Conservation (phyloP, 805 yeast species). For the Suhomyces canberraensis region DNA sequence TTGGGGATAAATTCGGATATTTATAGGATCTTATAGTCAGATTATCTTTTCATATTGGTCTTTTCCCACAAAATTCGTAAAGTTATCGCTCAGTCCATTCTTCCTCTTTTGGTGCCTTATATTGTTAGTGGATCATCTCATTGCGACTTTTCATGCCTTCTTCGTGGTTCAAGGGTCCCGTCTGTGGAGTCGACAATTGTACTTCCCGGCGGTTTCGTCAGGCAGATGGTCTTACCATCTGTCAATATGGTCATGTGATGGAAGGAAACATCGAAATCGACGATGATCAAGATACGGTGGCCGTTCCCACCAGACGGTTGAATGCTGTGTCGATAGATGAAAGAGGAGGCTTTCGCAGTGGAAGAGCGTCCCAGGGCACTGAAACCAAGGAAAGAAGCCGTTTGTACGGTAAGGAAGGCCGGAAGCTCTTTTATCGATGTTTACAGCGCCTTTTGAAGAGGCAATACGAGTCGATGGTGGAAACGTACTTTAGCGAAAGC, state of each 20-base stretch:
- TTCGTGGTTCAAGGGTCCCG: conserved; percentile 64
- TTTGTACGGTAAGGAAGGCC: conserved; percentile 49
- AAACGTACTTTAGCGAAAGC: conserved; percentile 9
- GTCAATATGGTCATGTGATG: conserved; percentile 88
- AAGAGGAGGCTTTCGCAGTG: conserved; percentile 7
- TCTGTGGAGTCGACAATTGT: conserved; percentile 91
- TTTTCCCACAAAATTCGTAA: too few species aligned
- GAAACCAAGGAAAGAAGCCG: conserved; percentile 8
- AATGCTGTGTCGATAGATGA: conserved; percentile 29
- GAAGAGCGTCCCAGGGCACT: conserved; percentile 2
- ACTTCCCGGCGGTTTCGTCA: conserved; percentile 70
- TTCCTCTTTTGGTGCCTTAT: too few species aligned
- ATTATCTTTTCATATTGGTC: too few species aligned
- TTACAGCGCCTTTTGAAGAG: conserved; percentile 49
- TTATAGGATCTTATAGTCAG: too few species aligned
- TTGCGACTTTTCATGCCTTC: conserved; percentile 11
- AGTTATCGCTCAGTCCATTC: too few species aligned
- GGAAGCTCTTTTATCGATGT: conserved; percentile 40
- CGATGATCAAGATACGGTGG: conserved; percentile 72
- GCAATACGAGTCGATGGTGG: conserved; percentile 34
- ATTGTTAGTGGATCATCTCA: too few species aligned
- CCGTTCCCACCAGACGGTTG: conserved; percentile 51
- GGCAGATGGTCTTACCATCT: conserved; percentile 74
- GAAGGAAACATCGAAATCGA: conserved; percentile 76
- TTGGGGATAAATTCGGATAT: too few species aligned